Base-by-base conservation (phyloP, 148 eudicot species). In the Drosera capensis region DNA sequence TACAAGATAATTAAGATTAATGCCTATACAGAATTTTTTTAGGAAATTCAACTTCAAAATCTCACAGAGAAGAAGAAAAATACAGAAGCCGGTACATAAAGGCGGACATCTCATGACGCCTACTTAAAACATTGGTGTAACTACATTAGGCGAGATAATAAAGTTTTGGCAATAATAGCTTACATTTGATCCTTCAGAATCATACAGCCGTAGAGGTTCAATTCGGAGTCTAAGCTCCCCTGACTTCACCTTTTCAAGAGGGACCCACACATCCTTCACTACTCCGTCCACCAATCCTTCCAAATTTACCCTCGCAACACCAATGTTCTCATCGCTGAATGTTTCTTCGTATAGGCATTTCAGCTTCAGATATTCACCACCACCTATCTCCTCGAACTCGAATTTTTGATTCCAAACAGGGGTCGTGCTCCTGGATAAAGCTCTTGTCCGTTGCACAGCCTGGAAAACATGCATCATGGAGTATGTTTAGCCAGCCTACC, bases 351-450 rank as follows among this genome's bases (percentile, higher is more conserved):
- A 68, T 19, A 54, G 64, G 65, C 95, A 84, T 53, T 69, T 90
- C 56, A 90, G 51, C 66, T 73, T 78, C 36, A 90, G 80, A 67
- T 90, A 84, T 56, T 90, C 99, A 61, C 78, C 93, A 26, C 80
- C 95, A 38, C 69, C 71, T 31, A 84, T 74, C 76, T 90, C 99
- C 50, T 90, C 95, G 61, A 90, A 90, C 54, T 84, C 95, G 66
- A 90, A 84, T 60, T 50, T 80, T 63, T 84, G 99, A 44, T 80
- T 73, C 99, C 99, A 90, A 24, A 49, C 38, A 37, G 93, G 85
- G 58, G 70, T 72, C 25, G 70, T 37, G 55, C 74, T 51, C 25
- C 66, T 58, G 31, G 65, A 48, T 12, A 58, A 72, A 52, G 71
- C 41, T 41, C 51, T 84, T 23, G 99, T 84, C 64, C 66, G 76